Evolutionary conservation across 805 yeast genomes (phyloP).

Genomic region (Spathaspora gorwiae): DNA sequence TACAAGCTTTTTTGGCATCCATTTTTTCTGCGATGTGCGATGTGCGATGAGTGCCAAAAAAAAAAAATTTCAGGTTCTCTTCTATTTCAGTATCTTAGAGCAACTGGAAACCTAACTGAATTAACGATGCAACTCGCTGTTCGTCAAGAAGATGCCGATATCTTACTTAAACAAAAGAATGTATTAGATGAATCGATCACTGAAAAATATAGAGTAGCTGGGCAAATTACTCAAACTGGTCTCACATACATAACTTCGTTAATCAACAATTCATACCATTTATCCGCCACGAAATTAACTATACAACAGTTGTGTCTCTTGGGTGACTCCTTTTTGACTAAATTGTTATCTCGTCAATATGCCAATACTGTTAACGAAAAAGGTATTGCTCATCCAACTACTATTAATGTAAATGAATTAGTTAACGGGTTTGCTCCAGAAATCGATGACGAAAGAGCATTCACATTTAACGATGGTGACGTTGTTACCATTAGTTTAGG

Average conservation of each 20-base stretch:
- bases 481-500: slow-evolving; percentile 82
- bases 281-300: slow-evolving; percentile 38
- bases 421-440: slow-evolving; percentile 84
- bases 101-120: not conserved
- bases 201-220: slow-evolving; percentile 85
- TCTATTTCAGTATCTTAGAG: not conserved
- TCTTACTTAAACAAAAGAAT: slow-evolving; percentile 69
- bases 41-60: slow-evolving; percentile 5
- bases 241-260: slow-evolving; percentile 59
- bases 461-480: slow-evolving; percentile 67
- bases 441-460: slow-evolving; percentile 48
- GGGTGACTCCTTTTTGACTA: slow-evolving; percentile 70
- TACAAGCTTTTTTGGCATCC: not conserved
- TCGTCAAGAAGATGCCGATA: slow-evolving; percentile 68
- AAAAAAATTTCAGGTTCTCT: slow-evolving; percentile 1
- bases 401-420: slow-evolving; percentile 78
- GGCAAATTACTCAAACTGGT: slow-evolving; percentile 82
- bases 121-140: slow-evolving; percentile 64
- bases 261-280: slow-evolving; percentile 73
- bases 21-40: not conserved
- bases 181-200: slow-evolving; percentile 55
- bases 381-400: slow-evolving; percentile 90
- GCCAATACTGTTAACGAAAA: slow-evolving; percentile 69
- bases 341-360: slow-evolving; percentile 57
- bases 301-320: slow-evolving; percentile 72